Base-by-base conservation (phyloP, 768 basidiomycete species). In the Punctularia strigosozonata region DNA sequence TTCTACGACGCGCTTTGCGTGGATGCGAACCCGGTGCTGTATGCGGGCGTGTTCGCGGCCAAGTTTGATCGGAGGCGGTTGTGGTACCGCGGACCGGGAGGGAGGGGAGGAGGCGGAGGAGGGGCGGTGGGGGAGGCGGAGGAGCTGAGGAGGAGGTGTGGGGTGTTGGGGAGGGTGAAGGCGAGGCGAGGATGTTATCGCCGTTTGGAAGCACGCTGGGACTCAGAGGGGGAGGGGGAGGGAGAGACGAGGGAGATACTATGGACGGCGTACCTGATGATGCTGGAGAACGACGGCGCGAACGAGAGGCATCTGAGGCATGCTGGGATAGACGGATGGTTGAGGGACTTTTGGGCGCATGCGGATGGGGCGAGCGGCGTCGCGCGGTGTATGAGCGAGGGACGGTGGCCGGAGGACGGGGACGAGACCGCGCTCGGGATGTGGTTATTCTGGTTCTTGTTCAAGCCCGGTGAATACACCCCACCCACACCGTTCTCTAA, bases 361-460 rank as follows among this genome's bases (percentile, higher is more conserved):
- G 59, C 65, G 7, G 44, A 58, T 13, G 80, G 81, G 2, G 66
- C 75, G 20, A 81, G 80, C 19, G 55, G 56, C 25, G 71, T 73
- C 1, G 58, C 58, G 18, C 49, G 54, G 25, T 54, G 53, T 28
- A 60, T 77, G 18, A 51, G 49, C n/a, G 53, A 46, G 6, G 68
- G 70, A 17, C 44, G 51, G 3, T 87, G 84, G 82, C 78, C 77
- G 0, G 51, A 58, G 25, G 69, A 74, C 36, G 62, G 68, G 39
- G 63, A 64, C 43, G 59, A 64, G 15, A 71, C 66, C 32, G 63
- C 77, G 3, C 53, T 85, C 33, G 80, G 75, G 3, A 79, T 85
- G 72, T 88, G 82, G 84, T 50, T 87, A 14, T 73, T 82, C 48
- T 88, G 83, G 82, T 73, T 82, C 46, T 57, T 86, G 25, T 53